Base-by-base conservation (phyloP, 208 protist species). In the Tritrichomonas foetus region DNA sequence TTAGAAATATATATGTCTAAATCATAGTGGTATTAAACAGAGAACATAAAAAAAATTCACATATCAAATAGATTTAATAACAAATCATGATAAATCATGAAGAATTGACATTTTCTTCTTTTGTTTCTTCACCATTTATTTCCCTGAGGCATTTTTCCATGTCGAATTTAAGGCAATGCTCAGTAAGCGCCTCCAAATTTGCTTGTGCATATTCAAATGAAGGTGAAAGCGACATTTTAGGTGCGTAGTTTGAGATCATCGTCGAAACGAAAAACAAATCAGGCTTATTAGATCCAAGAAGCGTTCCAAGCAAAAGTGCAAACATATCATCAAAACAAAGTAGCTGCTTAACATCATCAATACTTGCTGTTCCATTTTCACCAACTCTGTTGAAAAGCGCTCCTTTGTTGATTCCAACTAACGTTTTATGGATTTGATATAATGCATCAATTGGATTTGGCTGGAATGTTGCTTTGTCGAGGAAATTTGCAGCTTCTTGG, bases 291-390 rank as follows among this genome's bases (percentile, higher is more conserved):
- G 78, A 89, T n/a, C n/a, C 41, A 44, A 89, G 44, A 39, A 57
- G 20, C 8, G 47, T 89, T 57, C 78, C 78, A 22, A 89, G 39
- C 16, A 89, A 57, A 0, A 89, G 16, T 8, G 78, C 33, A 47
- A 89, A 89, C 0, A 89, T 3, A 39, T 89, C 78, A 27, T 89
- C 78, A 39, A 89, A 89, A n/a, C 78, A 89, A 22, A 89, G 16
- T 3, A 89, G 30, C 33, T 44, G 22, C 27, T 49, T 89, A 3
- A 61, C 27, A 57, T 89, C 78, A 16, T 27, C 16, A 9, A 39
- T 20, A 22, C 47, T 33, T 61, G 16, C 16, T 61, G 5, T 61
- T 5, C 11, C 16, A 61, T 61, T 61, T 61, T 61, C 53, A 61
- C 16, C 16, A 22, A 61, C 5, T 5, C 16, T 5, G 16, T 39